Percentiles rank a stretch among this genome's conserved stretches.
Conservation (phyloP, 108 stramenopile species). For the Cyclotella atomus region DNA sequence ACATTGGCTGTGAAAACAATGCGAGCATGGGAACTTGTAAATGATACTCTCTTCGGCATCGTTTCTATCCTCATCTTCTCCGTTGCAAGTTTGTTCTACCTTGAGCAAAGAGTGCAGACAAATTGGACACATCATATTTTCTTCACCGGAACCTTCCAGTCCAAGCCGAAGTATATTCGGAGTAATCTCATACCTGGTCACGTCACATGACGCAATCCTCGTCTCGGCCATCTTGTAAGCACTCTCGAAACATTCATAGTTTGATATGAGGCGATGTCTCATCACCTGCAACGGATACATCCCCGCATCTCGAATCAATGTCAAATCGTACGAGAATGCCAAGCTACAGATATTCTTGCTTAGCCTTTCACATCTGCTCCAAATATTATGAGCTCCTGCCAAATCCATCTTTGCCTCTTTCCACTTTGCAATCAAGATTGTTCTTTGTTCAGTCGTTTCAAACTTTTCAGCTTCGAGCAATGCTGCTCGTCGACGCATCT, state of each 20-base stretch:
- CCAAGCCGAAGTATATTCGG: constrained; percentile 2
- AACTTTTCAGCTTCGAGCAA: constrained; percentile 24
- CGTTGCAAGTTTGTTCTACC: neutral
- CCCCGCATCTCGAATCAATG: neutral
- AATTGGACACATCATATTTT: constrained; percentile 14
- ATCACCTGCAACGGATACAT: neutral
- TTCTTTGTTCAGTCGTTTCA: constrained; percentile 20
- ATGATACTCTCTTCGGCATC: neutral
- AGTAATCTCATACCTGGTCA: constrained; percentile 29
- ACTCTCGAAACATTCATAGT: constrained; percentile 30
- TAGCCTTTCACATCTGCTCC: constrained; percentile 18
- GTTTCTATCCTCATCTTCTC: neutral
- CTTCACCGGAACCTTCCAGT: neutral
- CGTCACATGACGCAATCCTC: constrained; percentile 20
- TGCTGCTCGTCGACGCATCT: constrained; percentile 27
- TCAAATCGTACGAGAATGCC: neutral
- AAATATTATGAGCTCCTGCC: constrained; percentile 24
- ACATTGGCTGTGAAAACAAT: constrained; percentile 38
- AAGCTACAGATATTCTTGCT: constrained; percentile 4
- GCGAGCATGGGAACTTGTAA: constrained; percentile 37
- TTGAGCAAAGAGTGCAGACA: constrained; percentile 21
- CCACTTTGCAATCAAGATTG: constrained; percentile 20
- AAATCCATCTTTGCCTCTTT: constrained; percentile 33
- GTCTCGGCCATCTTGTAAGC: constrained; percentile 26
- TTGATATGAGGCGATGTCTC: constrained; percentile 18